Base-by-base conservation (phyloP, 2,329 filamentous ascomycete species). In the Claviceps pusilla region DNA sequence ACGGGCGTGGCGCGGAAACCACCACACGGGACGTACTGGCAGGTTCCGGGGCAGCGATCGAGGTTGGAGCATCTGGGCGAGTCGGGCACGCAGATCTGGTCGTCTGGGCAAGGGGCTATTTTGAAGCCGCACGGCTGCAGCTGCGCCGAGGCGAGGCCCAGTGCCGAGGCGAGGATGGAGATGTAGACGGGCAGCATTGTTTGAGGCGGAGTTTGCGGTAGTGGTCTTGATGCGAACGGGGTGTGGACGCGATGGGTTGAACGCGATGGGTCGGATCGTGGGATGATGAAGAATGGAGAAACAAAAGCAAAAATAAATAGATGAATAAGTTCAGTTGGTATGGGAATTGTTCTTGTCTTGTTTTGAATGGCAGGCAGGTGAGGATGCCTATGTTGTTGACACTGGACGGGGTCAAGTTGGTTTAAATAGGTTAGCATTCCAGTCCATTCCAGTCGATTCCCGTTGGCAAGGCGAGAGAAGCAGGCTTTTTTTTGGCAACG, bases 21-120 rank as follows among this genome's bases (percentile, higher is more conserved):
- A 9, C 69, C 69, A 54, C 69, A 71, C 11, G 55, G 50, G 2
- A 56, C 50, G 54, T 70, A 71, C 14, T 55, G 51, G 57, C 67
- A 69, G 14, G 55, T 57, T 45, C 67, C 66, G 5, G 35, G 24
- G 60, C 67, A 69, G 19, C 54, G 56, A 39, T 63, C 59, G 55
- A 62, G 48, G 50, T 68, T 37, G 7, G 54, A 58, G 59, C 67
- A 69, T 19, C 54, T 42, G 10, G 51, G 33, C 0, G 48, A 52
- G 42, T 58, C 37, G 28, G 67, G 60, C 19, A 59, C 55, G 59
- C 66, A 69, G n/a, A 48, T 52, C 29, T 56, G 55, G 56, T 62
- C 62, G 0, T 29, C 3, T 12, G 61, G 57, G 53, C 67, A 69
- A 0, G 62, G 62, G 0, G 63, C 65, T 1, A 64, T 45, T 41